phyloP scores from a whole-genome alignment of 768 basidiomycete species.

The Amanita molliuscula region DNA sequence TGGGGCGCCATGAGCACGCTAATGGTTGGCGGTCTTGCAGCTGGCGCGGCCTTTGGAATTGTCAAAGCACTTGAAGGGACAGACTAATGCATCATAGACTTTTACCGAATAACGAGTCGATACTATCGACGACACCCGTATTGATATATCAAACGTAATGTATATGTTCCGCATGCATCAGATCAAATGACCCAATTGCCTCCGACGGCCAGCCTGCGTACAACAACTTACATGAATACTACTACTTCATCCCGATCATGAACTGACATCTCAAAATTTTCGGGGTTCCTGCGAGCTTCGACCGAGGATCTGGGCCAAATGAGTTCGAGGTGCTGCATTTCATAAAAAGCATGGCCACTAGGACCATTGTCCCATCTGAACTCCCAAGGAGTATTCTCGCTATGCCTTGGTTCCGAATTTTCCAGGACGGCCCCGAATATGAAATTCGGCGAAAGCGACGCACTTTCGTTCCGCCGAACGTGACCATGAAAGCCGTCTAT shows the following conservation, averaged over 20 bases:
- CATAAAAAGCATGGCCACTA: neutral
- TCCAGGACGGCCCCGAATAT: constrained; percentile 40
- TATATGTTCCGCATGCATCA: too few relatives aligned
- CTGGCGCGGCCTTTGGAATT: constrained; percentile 53
- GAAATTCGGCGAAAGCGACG: constrained; percentile 28
- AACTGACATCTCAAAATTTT: neutral
- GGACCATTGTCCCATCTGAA: neutral
- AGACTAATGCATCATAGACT: neutral
- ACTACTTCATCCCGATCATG: neutral
- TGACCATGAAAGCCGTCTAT: constrained; percentile 33
- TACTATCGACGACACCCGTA: too few relatives aligned
- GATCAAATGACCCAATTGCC: too few relatives aligned
- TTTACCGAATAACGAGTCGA: neutral
- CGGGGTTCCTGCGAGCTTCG: neutral
- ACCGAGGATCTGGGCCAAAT: neutral
- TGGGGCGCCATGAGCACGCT: constrained; percentile 86
- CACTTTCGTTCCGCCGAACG: constrained; percentile 30
- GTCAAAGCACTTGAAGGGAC: constrained; percentile 35
- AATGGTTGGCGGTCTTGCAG: constrained; percentile 84
- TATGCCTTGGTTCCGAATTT: constrained; percentile 33
- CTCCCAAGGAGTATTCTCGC: neutral
- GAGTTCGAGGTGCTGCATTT: neutral
- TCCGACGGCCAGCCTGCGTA: too few relatives aligned
- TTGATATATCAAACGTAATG: too few relatives aligned
- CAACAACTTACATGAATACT: too few relatives aligned